phyloP scores from a whole-genome alignment of 345 rosid species.

The Eutrema heterophyllum region DNA sequence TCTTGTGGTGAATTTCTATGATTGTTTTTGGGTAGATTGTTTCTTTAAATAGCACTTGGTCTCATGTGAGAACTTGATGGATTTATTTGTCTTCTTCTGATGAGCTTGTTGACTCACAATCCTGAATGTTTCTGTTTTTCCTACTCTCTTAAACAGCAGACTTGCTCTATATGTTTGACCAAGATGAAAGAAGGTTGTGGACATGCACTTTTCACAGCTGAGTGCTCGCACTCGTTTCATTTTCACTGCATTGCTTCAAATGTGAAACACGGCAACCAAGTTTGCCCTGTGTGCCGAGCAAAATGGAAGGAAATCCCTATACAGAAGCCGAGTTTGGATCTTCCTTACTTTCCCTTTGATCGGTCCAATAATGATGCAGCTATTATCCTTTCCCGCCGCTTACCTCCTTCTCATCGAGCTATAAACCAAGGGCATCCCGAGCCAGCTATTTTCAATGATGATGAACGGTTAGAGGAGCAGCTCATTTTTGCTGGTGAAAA shows the following conservation, averaged over 20 bases:
- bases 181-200: constrained; percentile 74
- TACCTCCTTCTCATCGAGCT: constrained; percentile 51
- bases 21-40: neutral
- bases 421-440: constrained; percentile 43
- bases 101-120: neutral
- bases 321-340: constrained; percentile 39
- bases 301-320: constrained; percentile 83
- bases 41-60: neutral
- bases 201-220: constrained; percentile 84
- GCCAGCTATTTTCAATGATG: constrained; percentile 60
- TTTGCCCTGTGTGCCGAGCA: constrained; percentile 78
- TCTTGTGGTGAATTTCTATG: neutral
- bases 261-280: constrained; percentile 67
- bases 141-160: constrained; percentile 38
- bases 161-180: constrained; percentile 72
- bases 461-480: constrained; percentile 49
- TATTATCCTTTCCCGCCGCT: constrained; percentile 42
- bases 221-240: constrained; percentile 84
- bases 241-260: constrained; percentile 83
- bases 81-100: neutral
- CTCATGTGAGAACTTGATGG: neutral
- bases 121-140: neutral
- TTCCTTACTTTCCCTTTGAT: neutral
- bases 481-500: constrained; percentile 27
- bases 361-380: constrained; percentile 23